Conservation (phyloP, 352 stramenopile species). For the Phytophthora podocarpi region DNA sequence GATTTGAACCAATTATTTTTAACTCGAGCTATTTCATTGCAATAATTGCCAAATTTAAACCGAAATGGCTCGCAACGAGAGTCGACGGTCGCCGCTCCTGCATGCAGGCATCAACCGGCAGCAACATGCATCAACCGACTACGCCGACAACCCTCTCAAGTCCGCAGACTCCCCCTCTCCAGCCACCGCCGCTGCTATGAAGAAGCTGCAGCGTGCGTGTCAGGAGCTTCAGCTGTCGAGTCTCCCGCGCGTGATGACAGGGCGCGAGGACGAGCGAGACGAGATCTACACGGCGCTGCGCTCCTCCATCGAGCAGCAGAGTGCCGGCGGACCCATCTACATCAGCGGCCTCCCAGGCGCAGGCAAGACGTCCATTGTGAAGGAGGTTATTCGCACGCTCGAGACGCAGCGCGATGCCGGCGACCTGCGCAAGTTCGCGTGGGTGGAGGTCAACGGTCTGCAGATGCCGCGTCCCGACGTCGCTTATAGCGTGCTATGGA, state of each 20-base stretch:
- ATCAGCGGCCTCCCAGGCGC: constrained; percentile 72
- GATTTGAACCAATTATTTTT: too few relatives aligned
- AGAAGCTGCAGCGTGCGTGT: constrained; percentile 57
- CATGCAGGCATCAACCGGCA: constrained; percentile 20
- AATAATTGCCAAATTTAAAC: too few relatives aligned
- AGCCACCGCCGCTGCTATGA: constrained; percentile 13
- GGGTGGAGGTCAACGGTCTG: constrained; percentile 74
- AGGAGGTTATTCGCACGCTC: constrained; percentile 62
- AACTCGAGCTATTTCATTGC: too few relatives aligned
- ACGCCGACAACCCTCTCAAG: neutral
- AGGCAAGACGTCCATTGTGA: constrained; percentile 77
- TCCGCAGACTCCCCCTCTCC: neutral
- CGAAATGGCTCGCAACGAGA: too few relatives aligned
- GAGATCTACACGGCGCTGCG: constrained; percentile 63
- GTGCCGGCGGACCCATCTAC: constrained; percentile 63
- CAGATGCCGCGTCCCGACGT: constrained; percentile 71
- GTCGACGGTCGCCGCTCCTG: neutral
- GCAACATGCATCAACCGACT: neutral
- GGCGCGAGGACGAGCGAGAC: constrained; percentile 62
- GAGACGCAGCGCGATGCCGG: constrained; percentile 40
- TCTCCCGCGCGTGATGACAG: constrained; percentile 55
- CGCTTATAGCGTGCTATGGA: constrained; percentile 70
- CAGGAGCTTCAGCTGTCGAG: constrained; percentile 70
- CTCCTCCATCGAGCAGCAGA: constrained; percentile 56
- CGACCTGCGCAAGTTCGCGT: constrained; percentile 52